Conservation (phyloP, 2,329 filamentous ascomycete genomes). For the Xylaria sp. region DNA sequence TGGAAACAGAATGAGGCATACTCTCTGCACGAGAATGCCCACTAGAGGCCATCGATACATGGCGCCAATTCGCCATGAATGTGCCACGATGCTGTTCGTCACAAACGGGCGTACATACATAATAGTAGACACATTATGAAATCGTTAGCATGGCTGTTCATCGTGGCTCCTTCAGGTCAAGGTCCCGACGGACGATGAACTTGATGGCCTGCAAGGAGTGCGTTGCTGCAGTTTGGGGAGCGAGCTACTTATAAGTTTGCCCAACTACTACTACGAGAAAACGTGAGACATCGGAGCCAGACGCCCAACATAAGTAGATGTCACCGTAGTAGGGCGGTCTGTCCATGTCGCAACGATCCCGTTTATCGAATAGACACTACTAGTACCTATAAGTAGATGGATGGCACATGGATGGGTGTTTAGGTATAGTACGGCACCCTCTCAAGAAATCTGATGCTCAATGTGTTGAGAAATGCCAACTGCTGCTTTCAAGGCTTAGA, state of each 20-base stretch:
- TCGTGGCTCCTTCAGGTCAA: not conserved
- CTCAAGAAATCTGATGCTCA: not conserved
- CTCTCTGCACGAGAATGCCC: slow-evolving; percentile 31
- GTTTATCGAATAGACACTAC: not conserved
- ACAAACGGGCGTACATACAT: slow-evolving; percentile 21
- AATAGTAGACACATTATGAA: slow-evolving; percentile 7
- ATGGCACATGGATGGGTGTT: not conserved
- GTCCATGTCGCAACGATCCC: not conserved
- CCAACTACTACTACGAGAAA: not conserved
- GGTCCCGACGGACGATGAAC: not conserved
- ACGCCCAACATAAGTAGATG: slow-evolving; percentile 1
- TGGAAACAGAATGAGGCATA: slow-evolving; percentile 36
- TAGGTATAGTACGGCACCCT: not conserved
- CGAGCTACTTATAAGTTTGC: slow-evolving; percentile 4
- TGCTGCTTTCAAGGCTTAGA: not conserved
- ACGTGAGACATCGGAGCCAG: slow-evolving; percentile 6
- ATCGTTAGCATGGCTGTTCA: slow-evolving; percentile 20
- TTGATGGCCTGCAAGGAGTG: slow-evolving; percentile 12
- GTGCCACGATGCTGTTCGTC: slow-evolving; percentile 31
- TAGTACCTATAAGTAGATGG: not conserved
- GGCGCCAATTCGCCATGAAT: slow-evolving; percentile 24
- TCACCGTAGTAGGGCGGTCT: no score
- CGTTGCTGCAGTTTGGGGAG: slow-evolving; percentile 14
- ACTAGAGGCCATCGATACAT: slow-evolving; percentile 28
- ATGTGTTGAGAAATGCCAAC: not conserved